Base-by-base conservation (phyloP, 768 basidiomycete genomes). In the Podaxis sp. region DNA sequence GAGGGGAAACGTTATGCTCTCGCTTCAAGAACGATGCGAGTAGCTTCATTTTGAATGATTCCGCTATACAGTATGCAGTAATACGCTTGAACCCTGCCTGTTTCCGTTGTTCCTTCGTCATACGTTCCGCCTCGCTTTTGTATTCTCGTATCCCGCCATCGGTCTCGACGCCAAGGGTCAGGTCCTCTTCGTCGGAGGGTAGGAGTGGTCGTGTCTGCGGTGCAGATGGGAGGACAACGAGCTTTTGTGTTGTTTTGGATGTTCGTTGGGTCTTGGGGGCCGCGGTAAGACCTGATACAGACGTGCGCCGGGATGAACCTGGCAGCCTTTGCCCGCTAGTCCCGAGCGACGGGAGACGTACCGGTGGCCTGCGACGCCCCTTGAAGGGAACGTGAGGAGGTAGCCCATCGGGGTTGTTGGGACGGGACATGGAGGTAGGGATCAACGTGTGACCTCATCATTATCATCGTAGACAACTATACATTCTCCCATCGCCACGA, bases 171-270 rank as follows among this genome's bases (percentile, higher is more conserved):
- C 59, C 59, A 2, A 54, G 40, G 3, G 51, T 61, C 23, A 61
- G 18, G 4, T 61, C 59, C 14, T 61, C 59, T n/a, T 61, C 59
- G n/a, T 59, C 57, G 4, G 57, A 18, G 11, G 53, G 28, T 32
- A 37, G 18, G 25, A 87, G 81, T 0, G 92, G 89, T 59, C 84
- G 86, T 0, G 93, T 92, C 71, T 98, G 95, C 1, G 93, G 92
- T 27, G 87, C 93, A 40, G 92, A 92, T 0, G 95, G 95, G 5
- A 98, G 82, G 16, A 92, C 80, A 13, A 98, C 94, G 61, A 95
- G 90, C 68, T 91, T 92, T 66, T 95, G 93, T 0, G 88, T 90
- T 0, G 90, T 94, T 75, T 97, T 98, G 13, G 92, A 93, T 1
- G 92, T 90, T 44, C 95, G 83, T 64, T 90, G 87, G 1, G 81